A percentile compares a stretch with the other conserved stretches of the same genome.
These are phyloP conservation scores for Perkinsus olseni DNA, from an alignment of 169 alveolate genomes.

Conservation along the genomic window DNA sequence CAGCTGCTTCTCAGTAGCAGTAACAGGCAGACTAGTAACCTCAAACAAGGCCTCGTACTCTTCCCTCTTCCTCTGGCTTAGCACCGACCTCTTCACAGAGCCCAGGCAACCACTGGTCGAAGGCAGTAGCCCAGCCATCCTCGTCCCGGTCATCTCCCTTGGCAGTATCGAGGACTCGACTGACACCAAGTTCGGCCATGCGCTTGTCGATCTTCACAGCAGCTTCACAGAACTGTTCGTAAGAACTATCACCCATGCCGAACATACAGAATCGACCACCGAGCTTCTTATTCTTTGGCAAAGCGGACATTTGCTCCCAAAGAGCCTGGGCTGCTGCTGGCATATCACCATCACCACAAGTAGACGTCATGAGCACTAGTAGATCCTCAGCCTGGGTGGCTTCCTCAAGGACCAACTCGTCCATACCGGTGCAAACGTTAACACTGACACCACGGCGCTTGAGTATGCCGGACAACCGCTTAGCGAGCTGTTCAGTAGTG, in stretches of 20 bases:
- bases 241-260: conserved; percentile 49
- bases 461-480: neutral
- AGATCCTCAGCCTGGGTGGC: neutral
- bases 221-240: conserved; percentile 44
- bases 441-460: conserved; percentile 3
- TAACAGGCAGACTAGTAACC: neutral
- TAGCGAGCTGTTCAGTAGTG: neutral
- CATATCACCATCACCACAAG: conserved; percentile 9
- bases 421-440: neutral
- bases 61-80: neutral
- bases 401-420: neutral
- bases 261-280: conserved; percentile 14
- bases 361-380: neutral
- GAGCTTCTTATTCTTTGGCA: neutral
- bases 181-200: conserved; percentile 40
- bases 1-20: neutral
- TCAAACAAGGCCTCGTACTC: neutral
- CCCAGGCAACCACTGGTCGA: conserved; percentile 39
- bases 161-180: conserved; percentile 30
- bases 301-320: neutral
- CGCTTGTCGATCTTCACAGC: conserved; percentile 42
- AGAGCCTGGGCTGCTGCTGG: neutral
- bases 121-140: conserved; percentile 37
- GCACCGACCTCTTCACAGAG: conserved; percentile 10
- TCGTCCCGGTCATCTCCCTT: conserved; percentile 45